Evolutionary conservation across 371 early-diverging fungal genomes (phyloP).

Genomic region (Apophysomyces sp.): DNA sequence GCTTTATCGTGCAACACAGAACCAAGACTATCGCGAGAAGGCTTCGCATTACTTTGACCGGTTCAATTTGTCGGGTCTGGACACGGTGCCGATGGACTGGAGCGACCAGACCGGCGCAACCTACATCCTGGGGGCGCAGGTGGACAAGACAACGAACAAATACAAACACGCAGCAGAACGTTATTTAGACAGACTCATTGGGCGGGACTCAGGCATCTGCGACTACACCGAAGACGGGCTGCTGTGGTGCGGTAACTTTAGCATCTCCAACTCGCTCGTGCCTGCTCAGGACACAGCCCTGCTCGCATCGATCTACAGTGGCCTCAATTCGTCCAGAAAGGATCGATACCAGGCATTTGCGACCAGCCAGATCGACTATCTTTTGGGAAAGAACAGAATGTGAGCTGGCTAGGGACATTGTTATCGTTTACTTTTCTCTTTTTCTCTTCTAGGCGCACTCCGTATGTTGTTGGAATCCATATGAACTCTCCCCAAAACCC

Average conservation of each 20-base stretch:
- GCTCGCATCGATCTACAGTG: conserved; percentile 40
- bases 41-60: conserved; percentile 51
- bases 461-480: conserved; percentile 64
- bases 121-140: conserved; percentile 53
- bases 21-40: conserved; percentile 43
- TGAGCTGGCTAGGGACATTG: conserved; percentile 8
- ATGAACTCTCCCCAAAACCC: conserved; percentile 63
- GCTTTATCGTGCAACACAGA: conserved; percentile 58
- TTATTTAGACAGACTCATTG: conserved; percentile 31
- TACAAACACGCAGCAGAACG: conserved; percentile 36
- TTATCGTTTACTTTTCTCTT: background rate
- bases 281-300: conserved; percentile 44
- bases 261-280: conserved; percentile 48
- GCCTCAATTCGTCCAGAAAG: conserved; percentile 23
- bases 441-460: conserved; percentile 33
- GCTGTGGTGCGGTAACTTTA: conserved; percentile 54
- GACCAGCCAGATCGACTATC: conserved; percentile 46
- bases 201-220: conserved; percentile 32
- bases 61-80: conserved; percentile 12
- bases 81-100: conserved; percentile 44
- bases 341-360: conserved; percentile 48
- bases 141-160: conserved; percentile 37
- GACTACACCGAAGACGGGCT: conserved; percentile 53
- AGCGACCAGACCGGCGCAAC: conserved; percentile 51
- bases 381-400: conserved; percentile 60